Evolutionary conservation across 1,284 basidiomycete genomes (phyloP), one percentile per base, ranked within the genome.

Genomic region (Cutaneotrichosporon sp.): DNA sequence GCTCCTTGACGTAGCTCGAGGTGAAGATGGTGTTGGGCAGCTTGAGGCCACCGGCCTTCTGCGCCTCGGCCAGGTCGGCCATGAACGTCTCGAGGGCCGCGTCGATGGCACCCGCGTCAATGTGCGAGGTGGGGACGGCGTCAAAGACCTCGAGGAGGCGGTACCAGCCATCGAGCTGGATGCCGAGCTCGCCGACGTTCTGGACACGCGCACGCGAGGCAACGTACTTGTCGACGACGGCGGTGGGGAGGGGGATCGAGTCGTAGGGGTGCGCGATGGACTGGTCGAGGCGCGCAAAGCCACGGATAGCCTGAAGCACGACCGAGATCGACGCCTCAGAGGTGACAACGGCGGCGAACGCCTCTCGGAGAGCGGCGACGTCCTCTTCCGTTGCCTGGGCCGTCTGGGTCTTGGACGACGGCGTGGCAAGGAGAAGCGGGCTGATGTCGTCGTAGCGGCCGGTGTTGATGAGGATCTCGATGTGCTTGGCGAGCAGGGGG

Each of bases 31-130:
- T 77, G 16, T 78, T 71, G 54, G 82, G 70, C 4, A 83, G 73
- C 45, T 80, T 43, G 38, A 38, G 24, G 14, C 52, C 13, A 9
- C 34, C 13, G 20, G 29, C 22, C 7, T 33, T 31, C 33, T 56
- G 14, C 14, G 47, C 47, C 16, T 73, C 68, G 34, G 80, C 70
- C 49, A 85, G 74, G 50, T 77, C 72, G 13, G 73, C 71, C 57
- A 83, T 85, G 1, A 89, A 64, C 58, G 81, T 75, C 69, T 89
- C 87, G 45, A 88, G 78, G 1, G 64, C 67, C 2, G 60, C 54
- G 59, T 72, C 71, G 50, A 56, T 63, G 4, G 70, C 69, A 16
- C 69, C 71, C 7, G 65, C 60, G 33, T 66, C 56, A 24, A 69
- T 36, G 34, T 52, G 36, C 7, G 45, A 22, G 7, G 33, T 13